Base-by-base conservation (phyloP, 768 basidiomycete species). In the Boletus rubropictus region DNA sequence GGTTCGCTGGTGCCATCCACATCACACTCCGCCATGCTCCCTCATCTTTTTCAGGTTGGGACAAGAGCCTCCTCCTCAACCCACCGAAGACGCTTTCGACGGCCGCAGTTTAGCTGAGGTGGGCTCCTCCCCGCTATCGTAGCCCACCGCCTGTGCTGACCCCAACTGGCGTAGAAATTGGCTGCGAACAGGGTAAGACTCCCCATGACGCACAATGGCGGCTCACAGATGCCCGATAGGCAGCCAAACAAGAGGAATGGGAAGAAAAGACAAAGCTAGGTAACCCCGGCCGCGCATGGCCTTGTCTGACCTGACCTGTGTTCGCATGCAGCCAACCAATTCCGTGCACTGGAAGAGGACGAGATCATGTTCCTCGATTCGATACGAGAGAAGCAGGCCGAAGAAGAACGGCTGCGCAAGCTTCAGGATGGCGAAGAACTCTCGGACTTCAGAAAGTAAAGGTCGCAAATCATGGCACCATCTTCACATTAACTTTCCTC, bases 231-330 rank as follows among this genome's bases (percentile, higher is more conserved):
- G 37, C 36, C 29, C 2, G 40, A 17, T 54, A 89, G 87, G 80
- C 83, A 59, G 88, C 87, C 54, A 90, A 91, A 65, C 88, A 92
- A 68, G 89, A 92, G 65, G 87, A 92, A 79, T 92, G 88, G 86
- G 89, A 92, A 62, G 86, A 89, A 64, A 86, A 86, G 63, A 88
- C 81, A 50, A 90, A 89, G 64, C 78, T 92, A 68, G 75, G 67
- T 68, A 51, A 56, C 39, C 35, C 47, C 21, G 60, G 50, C n/a
- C 15, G 22, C 33, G 20, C 38, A 38, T 35, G 25, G n/a, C 36
- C 39, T 39, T 31, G 42, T 45, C 46, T 34, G 33, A 52, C 56
- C 37, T 39, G 22, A 35, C 48, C 54, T 25, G 49, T 29, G 32
- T 21, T 39, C 44, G 34, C 41, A 39, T 45, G 25, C 63, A 87